Conservation (phyloP, 768 basidiomycete species). For the Suillus tomentosus region DNA sequence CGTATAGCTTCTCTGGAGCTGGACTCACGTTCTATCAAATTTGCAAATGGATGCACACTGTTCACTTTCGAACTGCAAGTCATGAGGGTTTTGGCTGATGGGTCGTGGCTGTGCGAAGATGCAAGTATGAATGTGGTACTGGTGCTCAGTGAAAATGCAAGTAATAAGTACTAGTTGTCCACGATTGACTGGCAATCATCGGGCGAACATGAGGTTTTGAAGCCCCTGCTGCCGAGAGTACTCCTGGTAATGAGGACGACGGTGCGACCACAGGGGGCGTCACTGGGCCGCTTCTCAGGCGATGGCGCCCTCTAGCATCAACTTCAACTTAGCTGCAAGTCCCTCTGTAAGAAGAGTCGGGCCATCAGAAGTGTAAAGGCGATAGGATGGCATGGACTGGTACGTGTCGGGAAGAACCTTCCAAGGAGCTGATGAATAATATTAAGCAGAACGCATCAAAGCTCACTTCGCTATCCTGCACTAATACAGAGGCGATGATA, state of each 20-base stretch:
- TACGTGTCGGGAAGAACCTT: conserved; percentile 75
- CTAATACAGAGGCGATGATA: conserved; percentile 75
- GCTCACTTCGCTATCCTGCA: conserved; percentile 65
- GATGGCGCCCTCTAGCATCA: conserved; percentile 37
- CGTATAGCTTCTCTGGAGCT: not conserved
- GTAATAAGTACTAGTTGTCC: not conserved
- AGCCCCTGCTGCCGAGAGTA: not conserved
- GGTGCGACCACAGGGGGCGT: not conserved
- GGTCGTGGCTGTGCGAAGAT: not conserved
- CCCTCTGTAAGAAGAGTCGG: conserved; percentile 69
- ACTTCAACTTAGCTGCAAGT: conserved; percentile 50
- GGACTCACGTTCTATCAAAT: conserved; percentile 5
- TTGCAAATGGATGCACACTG: not conserved
- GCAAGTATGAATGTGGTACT: not conserved
- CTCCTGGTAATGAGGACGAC: not conserved
- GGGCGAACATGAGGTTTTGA: not conserved
- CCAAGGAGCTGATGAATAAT: not conserved
- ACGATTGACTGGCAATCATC: not conserved
- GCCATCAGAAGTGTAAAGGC: conserved; percentile 77
- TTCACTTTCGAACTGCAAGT: not conserved
- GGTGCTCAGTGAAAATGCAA: not conserved
- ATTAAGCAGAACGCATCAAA: not conserved
- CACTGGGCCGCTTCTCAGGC: conserved; percentile 30
- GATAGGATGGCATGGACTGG: conserved; percentile 82
- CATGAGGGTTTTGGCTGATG: not conserved